Conservation (phyloP, 2,329 filamentous ascomycete genomes). For the Aspergillus sp. region DNA sequence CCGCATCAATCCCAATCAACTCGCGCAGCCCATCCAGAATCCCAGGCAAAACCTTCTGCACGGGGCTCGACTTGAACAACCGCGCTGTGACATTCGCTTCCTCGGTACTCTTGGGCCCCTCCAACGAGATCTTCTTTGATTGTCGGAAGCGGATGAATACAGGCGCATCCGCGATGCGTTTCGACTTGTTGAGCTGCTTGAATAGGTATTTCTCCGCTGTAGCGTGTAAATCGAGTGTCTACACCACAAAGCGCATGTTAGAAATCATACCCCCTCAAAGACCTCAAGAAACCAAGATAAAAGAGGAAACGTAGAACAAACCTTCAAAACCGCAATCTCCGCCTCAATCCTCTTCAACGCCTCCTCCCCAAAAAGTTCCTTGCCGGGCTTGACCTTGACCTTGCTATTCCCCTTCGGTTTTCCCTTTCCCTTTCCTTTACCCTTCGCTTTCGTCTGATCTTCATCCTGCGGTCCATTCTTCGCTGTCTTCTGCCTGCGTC, state of each 20-base stretch:
- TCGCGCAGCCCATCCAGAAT: slow-evolving; percentile 48
- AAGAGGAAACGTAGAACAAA: slow-evolving; percentile 28
- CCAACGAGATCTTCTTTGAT: slow-evolving; percentile 41
- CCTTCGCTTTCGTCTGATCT: not conserved
- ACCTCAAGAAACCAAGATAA: not conserved
- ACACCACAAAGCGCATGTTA: slow-evolving; percentile 17
- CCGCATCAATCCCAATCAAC: slow-evolving; percentile 42
- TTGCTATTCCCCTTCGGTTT: slow-evolving; percentile 36
- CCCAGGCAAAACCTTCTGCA: slow-evolving; percentile 58
- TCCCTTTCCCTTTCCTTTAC: not conserved
- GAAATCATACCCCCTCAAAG: not conserved
- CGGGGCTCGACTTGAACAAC: slow-evolving; percentile 63
- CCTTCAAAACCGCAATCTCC: slow-evolving; percentile 63
- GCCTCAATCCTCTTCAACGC: slow-evolving; percentile 52
- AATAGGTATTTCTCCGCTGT: slow-evolving; percentile 60
- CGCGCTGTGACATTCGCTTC: slow-evolving; percentile 63
- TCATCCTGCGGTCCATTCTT: slow-evolving; percentile 35
- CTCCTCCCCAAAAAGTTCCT: slow-evolving; percentile 20
- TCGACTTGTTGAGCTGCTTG: slow-evolving; percentile 61
- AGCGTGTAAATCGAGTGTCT: slow-evolving; percentile 56
- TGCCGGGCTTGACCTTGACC: no score
- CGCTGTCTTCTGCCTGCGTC: slow-evolving; percentile 62
- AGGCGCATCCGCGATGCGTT: slow-evolving; percentile 58
- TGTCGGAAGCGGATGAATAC: slow-evolving; percentile 50
- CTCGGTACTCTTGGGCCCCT: slow-evolving; percentile 49